phyloP scores from a whole-genome alignment of 2,329 filamentous ascomycete species.

The Rhynchosporium graminicola region DNA sequence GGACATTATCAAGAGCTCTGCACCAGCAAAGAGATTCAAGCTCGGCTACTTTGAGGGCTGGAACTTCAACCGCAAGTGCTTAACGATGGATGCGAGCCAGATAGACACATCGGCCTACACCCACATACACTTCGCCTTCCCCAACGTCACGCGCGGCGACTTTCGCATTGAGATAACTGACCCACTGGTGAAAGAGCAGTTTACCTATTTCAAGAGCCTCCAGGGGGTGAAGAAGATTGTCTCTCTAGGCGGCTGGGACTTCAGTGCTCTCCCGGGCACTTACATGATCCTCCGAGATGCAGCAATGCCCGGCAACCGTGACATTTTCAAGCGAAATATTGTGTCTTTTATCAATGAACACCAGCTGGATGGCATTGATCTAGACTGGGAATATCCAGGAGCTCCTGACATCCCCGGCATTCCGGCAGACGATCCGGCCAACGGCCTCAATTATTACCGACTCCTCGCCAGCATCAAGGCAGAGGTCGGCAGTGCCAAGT shows the following conservation, averaged over 20 bases:
- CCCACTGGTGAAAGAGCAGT: slow-evolving; percentile 37
- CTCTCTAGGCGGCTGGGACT: slow-evolving; percentile 49
- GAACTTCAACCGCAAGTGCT: slow-evolving; percentile 37
- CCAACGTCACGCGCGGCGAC: slow-evolving; percentile 33
- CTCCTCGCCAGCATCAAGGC: slow-evolving; percentile 35
- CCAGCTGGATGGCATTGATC: slow-evolving; percentile 40
- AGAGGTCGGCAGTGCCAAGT: slow-evolving; percentile 1
- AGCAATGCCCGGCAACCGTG: slow-evolving; percentile 41
- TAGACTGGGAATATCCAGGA: slow-evolving; percentile 44
- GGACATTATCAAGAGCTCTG: slow-evolving; percentile 39
- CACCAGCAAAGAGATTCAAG: slow-evolving; percentile 27
- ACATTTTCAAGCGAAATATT: slow-evolving; percentile 40
- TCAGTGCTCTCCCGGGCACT: slow-evolving; percentile 43
- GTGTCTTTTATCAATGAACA: slow-evolving; percentile 42
- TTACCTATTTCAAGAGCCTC: slow-evolving; percentile 40
- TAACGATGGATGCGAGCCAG: slow-evolving; percentile 33
- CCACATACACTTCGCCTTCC: slow-evolving; percentile 44
- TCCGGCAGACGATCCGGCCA: slow-evolving; percentile 33
- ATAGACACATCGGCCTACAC: slow-evolving; percentile 35
- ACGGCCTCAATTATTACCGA: slow-evolving; percentile 42
- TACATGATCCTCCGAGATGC: slow-evolving; percentile 44
- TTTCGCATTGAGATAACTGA: slow-evolving; percentile 39
- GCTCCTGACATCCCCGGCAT: slow-evolving; percentile 42
- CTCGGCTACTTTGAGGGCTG: slow-evolving; percentile 43
- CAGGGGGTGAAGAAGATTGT: slow-evolving; percentile 43